A percentile compares a stretch with the other conserved stretches of the same genome.
These are phyloP conservation scores for Alnus rubra DNA, from an alignment of 306 rosid genomes.

Conservation along the genomic window DNA sequence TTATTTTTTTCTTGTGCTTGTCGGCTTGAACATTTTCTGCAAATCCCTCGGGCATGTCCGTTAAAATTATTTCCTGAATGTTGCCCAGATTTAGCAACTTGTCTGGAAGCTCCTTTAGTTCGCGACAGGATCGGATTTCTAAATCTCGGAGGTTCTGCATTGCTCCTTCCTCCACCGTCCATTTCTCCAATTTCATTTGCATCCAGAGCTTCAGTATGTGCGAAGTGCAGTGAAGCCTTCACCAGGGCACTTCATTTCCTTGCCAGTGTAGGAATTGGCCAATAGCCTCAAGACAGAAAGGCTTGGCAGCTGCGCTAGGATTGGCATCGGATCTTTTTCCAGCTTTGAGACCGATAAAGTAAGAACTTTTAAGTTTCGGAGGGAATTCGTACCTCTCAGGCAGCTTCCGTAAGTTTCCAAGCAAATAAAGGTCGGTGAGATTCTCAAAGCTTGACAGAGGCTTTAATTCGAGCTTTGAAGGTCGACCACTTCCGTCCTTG, in stretches of 20 bases:
- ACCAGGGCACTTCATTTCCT: not conserved
- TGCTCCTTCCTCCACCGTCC: not conserved
- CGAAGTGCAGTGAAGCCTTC: not conserved
- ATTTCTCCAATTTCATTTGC: not conserved
- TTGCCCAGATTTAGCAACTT: not conserved
- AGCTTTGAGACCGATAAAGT: not conserved
- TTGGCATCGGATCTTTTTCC: not conserved
- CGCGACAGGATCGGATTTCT: not conserved
- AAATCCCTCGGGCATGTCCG: not conserved
- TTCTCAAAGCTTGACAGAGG: conserved; percentile 4
- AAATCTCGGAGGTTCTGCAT: not conserved
- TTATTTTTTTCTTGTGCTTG: not conserved
- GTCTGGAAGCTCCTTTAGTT: not conserved
- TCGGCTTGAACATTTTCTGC: not conserved
- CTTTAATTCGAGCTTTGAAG: not conserved
- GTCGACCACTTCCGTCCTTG: not conserved
- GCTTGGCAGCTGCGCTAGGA: not conserved
- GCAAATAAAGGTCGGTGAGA: not conserved
- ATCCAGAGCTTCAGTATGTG: not conserved
- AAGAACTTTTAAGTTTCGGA: not conserved
- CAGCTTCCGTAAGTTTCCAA: not conserved
- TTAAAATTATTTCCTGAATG: not conserved
- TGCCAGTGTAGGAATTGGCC: not conserved
- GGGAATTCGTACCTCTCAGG: not conserved
- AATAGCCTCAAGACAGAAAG: not conserved